phyloP scores from a whole-genome alignment of 75 land plant species.

The Isoetes taiwanensis region DNA sequence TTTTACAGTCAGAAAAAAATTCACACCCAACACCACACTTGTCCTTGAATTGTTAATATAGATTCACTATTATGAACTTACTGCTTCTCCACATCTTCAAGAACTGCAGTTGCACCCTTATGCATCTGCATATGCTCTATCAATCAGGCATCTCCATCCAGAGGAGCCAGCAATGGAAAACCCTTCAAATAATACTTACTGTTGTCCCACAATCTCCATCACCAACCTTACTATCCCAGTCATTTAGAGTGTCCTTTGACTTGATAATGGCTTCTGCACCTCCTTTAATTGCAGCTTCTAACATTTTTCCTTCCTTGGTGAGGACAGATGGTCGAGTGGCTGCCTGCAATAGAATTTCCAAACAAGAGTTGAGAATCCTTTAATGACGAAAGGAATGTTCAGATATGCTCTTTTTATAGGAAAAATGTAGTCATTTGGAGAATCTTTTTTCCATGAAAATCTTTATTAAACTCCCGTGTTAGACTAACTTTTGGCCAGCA shows the following conservation, averaged over 20 bases:
- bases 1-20: too few species aligned
- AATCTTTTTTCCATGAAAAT: too few species aligned
- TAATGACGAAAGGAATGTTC: too few species aligned
- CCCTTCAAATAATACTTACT: slow-evolving; percentile 31
- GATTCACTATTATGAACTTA: slow-evolving; percentile 19
- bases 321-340: slow-evolving; percentile 48
- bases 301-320: slow-evolving; percentile 40
- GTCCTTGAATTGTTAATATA: background rate
- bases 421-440: too few species aligned
- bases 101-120: slow-evolving; percentile 73
- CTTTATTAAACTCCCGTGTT: too few species aligned
- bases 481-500: too few species aligned
- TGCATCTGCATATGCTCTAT: slow-evolving; percentile 38
- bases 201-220: slow-evolving; percentile 98
- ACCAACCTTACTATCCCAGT: slow-evolving; percentile 86
- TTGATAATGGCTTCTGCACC: slow-evolving; percentile 59
- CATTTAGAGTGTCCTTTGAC: slow-evolving; percentile 56
- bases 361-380: too few species aligned
- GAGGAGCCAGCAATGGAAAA: background rate
- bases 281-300: slow-evolving; percentile 79
- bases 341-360: slow-evolving; percentile 30
- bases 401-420: too few species aligned
- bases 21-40: background rate
- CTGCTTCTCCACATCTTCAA: slow-evolving; percentile 67
- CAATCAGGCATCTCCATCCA: background rate